Evolutionary conservation across 2,329 filamentous ascomycete genomes (phyloP).

Genomic region (Botrytis medusae): DNA sequence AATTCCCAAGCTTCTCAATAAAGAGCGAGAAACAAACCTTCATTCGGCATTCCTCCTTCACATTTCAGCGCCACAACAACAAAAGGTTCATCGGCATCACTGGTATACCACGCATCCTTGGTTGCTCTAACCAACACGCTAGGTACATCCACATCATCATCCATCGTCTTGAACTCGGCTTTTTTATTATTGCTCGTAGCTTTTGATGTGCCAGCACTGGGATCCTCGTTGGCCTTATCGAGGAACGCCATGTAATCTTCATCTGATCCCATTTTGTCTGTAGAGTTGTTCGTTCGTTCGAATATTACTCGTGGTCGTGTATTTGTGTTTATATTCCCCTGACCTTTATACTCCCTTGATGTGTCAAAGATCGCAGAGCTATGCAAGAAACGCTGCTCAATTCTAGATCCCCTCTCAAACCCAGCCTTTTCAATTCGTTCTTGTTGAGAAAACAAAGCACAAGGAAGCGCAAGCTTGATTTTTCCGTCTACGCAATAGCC

Average conservation of each 20-base stretch:
- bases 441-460: neutral
- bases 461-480: constrained; percentile 1
- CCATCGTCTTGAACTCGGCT: constrained; percentile 52
- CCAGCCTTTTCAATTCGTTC: neutral
- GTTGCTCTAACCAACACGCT: constrained; percentile 52
- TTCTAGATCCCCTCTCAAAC: neutral
- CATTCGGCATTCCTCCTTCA: constrained; percentile 57
- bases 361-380: neutral
- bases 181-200: constrained; percentile 34
- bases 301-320: neutral
- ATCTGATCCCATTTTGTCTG: constrained; percentile 65
- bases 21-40: constrained; percentile 51
- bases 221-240: constrained; percentile 80
- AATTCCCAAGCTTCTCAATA: neutral
- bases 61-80: constrained; percentile 70
- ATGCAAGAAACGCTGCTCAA: neutral
- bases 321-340: neutral
- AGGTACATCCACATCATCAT: constrained; percentile 60
- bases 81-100: constrained; percentile 85
- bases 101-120: constrained; percentile 67
- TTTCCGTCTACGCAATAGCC: constrained; percentile 4
- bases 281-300: neutral
- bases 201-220: constrained; percentile 56
- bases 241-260: constrained; percentile 82
- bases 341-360: neutral